Evolutionary conservation across 345 rosid species (phyloP), one percentile per base, ranked within the genome.

Genomic region (Chamaenerion angustifolium): DNA sequence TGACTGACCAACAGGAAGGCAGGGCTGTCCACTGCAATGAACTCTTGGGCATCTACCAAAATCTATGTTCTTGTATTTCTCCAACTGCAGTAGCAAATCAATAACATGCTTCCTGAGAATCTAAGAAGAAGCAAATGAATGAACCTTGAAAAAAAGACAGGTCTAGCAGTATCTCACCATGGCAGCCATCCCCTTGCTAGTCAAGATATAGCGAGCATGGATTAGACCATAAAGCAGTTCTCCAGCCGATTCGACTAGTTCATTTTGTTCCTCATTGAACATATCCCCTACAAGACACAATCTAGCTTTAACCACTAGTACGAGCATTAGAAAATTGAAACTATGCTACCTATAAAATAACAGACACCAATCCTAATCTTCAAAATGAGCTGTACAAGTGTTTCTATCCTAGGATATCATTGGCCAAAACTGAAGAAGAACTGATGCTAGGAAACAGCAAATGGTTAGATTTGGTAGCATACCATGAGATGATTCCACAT

Each of bases 1-100:
- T 2, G 95, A 81, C 55, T 82, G 95, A 56, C 97, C 95, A 52
- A 89, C 81, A 0, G 97, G 97, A 62, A 89, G 88, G 65, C 95
- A 89, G 40, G 95, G 88, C 58, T 89, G 97, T 55, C 95, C 95
- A 61, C 90, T 80, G 70, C 97, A 89, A 69, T 77, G 81, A 68
- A 89, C 97, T 63, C 95, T 85, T 12, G 97, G 97, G 60, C 95
- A 89, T 77, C 95, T 89, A 52, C 97, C 97, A 69, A 85, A 89
- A 66, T 89, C 95, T 56, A 79, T 80, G 79, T 71, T 89, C 71
- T 85, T 89, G 76, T 81, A 89, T 69, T 85, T 89, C 46, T 89
- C 94, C 51, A 89, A 70, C 97, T 85, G 85, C 49, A 51, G 37
- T 31, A 31, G 37, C 6, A 31, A 4, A 31, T 31, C 37, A 42